A percentile compares a stretch with the other conserved stretches of the same genome.
Conservation (phyloP, 1,139 yeast species). For the Eremothecium cymbalariae region DNA sequence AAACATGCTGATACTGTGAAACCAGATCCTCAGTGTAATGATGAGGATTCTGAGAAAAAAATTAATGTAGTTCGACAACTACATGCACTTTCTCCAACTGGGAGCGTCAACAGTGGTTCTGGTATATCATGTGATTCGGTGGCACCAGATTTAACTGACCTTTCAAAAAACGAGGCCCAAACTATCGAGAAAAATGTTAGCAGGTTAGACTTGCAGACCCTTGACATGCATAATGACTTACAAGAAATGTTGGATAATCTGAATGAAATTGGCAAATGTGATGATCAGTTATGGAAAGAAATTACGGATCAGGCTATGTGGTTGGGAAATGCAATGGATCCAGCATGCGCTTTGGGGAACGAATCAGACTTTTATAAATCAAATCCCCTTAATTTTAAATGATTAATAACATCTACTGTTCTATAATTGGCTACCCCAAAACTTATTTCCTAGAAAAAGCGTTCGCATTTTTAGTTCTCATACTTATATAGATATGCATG, state of each 20-base stretch:
- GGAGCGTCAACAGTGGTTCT: constrained; percentile 11
- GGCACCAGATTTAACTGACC: constrained; percentile 11
- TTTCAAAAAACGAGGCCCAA: constrained; percentile 16
- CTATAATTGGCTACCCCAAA: constrained; percentile 1
- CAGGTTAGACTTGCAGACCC: constrained; percentile 23
- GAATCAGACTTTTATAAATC: constrained; percentile 12
- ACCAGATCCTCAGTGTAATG: constrained; percentile 20
- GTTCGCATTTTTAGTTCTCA: too few relatives aligned
- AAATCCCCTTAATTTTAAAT: background rate
- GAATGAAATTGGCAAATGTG: constrained; percentile 34
- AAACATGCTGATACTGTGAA: constrained; percentile 48
- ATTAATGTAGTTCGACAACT: constrained; percentile 15
- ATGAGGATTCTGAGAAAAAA: constrained; percentile 14
- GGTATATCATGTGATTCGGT: constrained; percentile 11
- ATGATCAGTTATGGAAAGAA: constrained; percentile 65
- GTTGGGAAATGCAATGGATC: constrained; percentile 37
- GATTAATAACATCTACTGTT: background rate
- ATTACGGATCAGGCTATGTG: constrained; percentile 69
- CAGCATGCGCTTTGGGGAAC: constrained; percentile 22
- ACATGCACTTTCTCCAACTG: constrained; percentile 10
- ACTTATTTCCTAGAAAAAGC: too few relatives aligned
- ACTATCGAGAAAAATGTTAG: constrained; percentile 27
- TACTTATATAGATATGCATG: too few relatives aligned
- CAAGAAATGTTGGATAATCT: constrained; percentile 27
- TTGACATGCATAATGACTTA: constrained; percentile 19